Base-by-base conservation (phyloP, 1,284 basidiomycete species). In the Puccinia triticina region DNA sequence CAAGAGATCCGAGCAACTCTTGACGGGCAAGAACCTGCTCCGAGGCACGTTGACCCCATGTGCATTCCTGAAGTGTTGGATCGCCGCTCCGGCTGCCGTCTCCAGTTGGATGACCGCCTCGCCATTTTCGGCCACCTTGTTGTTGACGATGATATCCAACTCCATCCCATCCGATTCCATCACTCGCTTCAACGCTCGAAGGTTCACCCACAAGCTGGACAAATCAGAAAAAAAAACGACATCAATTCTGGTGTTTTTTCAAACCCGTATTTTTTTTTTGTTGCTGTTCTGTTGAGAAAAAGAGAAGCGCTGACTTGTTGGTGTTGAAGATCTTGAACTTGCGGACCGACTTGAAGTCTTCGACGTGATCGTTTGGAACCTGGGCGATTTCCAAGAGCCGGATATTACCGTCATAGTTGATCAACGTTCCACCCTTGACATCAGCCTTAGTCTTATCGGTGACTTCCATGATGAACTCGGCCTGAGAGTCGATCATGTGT, bases 381-480 rank as follows among this genome's bases (percentile, higher is more conserved):
- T 99, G 97, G 29, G 97, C 97, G 84, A 99, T 96, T 90, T 99
- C 97, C 84, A 99, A 92, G 67, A 99, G 90, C 85, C 96, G 93
- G 83, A 98, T 91, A 61, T 91, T 92, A 83, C 96, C 97, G 73
- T 99, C 94, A 88, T 98, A 98, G 84, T 86, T 85, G 83, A 86
- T 86, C 46, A 97, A 91, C 77, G 97, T 99, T 89, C 97, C 97
- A 91, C 97, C 97, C 91, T 99, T 99, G 89, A 99, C 93, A 88
- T 99, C 96, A 83, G 97, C 97, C 90, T 99, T 99, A 87, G 97
- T 99, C 92, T 99, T 99, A 90, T 99, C 96, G 5, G 97, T 99
- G 84, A 99, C 95, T 83, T 87, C 87, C 14, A 86, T 87, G 82
- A 87, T 87, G 83, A 87, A 87, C 83, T 87, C 87, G 82, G 87